Conservation (phyloP, 495 filamentous ascomycete species). For the Cladorrhinum samala region DNA sequence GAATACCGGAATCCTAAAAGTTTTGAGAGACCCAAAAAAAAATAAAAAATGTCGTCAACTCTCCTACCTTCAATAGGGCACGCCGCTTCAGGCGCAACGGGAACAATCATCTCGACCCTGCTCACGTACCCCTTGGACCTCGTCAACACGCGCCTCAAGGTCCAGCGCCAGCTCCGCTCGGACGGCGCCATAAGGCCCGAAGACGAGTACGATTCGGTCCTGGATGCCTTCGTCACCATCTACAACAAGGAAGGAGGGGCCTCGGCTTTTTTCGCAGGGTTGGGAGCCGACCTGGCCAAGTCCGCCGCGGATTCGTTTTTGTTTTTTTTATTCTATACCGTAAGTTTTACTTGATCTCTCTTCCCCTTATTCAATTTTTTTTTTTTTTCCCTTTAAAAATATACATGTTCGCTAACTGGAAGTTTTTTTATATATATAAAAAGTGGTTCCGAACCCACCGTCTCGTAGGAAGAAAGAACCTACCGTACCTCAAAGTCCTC, state of each 20-base stretch:
- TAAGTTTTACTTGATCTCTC: constrained; percentile 5
- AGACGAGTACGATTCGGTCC: constrained; percentile 51
- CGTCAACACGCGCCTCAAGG: constrained; percentile 79
- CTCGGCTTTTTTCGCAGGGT: constrained; percentile 67
- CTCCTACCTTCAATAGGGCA: constrained; percentile 81
- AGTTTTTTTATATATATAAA: no score
- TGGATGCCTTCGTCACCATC: constrained; percentile 67
- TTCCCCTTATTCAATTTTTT: constrained; percentile 31
- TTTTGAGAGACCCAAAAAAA: no score
- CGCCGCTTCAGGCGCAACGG: constrained; percentile 72
- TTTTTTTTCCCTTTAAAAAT: neutral
- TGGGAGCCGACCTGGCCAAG: constrained; percentile 65
- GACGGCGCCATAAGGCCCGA: constrained; percentile 28
- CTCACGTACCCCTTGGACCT: constrained; percentile 77
- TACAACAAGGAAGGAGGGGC: constrained; percentile 64
- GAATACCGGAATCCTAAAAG: no score
- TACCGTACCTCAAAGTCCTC: constrained; percentile 52
- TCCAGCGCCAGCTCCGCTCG: constrained; percentile 57
- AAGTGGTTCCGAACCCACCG: constrained; percentile 51
- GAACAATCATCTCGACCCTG: constrained; percentile 74
- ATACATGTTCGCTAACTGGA: no score
- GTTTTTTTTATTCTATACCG: constrained; percentile 77
- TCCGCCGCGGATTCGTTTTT: constrained; percentile 71
- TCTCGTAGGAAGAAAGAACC: constrained; percentile 27
- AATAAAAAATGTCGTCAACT: constrained; percentile 25